Base-by-base conservation (phyloP, 208 protist species). In the Acanthamoeba lenticulata region DNA sequence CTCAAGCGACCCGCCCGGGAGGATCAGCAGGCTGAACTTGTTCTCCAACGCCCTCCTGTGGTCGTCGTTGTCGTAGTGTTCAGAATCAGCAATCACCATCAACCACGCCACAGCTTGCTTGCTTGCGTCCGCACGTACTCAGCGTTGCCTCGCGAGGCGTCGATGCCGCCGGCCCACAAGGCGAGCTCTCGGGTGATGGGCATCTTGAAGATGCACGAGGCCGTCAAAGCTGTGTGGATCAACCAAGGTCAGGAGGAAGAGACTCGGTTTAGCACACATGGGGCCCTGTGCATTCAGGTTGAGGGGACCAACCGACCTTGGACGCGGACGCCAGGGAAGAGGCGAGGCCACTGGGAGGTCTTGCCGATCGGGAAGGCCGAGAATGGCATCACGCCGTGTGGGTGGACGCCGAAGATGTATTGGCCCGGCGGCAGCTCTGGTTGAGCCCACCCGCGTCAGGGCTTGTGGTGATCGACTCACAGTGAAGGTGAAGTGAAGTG, bases 301-400 rank as follows among this genome's bases (percentile, higher is more conserved):
- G 45, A 7, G 45, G 52, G 40, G 77, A 38, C 9, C 38, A 1
- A 11, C 0, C 27, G 29, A 86, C 77, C 1, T 52, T 57, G 38
- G 38, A 86, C 77, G 77, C 38, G 44, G 32, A 86, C 52, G 77
- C 44, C 77, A 5, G 77, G 77, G 77, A 86, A 86, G 45, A 86
- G 44, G 27, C 52, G n/a, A 21, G 44, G 44, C 77, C 77, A 86
- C 27, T 55, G 77, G 11, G 44, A 57, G 38, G 77, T 60, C 77
- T 86, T 86, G 44, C 77, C 77, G 77, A 86, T 86, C 27, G 77
- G 77, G 45, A 86, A 86, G 1, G 45, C 45, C 44, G 77, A 86
- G 27, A 47, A 86, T 40, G 77, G 77, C 77, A 86, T 86, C 45
- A 86, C 77, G 24, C 77, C 77, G 34, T 86, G 77, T 57, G 77